These are phyloP conservation scores for Fusarium paranaense DNA, from an alignment of 2,329 filamentous ascomycete genomes.

Conservation along the genomic window DNA sequence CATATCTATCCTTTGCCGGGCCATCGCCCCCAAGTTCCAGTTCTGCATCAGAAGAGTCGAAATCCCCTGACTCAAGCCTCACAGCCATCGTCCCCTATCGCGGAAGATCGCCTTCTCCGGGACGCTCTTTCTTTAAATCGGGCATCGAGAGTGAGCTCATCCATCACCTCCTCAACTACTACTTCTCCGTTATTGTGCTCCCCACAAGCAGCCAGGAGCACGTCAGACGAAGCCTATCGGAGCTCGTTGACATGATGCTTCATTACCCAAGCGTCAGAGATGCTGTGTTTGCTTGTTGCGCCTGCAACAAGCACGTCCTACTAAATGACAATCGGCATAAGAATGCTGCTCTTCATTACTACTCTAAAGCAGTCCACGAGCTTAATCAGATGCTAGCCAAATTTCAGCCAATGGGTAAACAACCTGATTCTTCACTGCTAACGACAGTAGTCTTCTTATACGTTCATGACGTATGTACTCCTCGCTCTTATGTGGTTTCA, in stretches of 20 bases:
- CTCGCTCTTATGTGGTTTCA: background rate
- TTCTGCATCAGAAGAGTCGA: background rate
- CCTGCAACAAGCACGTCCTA: background rate
- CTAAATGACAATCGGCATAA: background rate
- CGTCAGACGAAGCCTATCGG: background rate
- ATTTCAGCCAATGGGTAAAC: background rate
- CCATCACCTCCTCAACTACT: background rate
- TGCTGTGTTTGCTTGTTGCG: background rate
- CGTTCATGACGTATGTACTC: background rate
- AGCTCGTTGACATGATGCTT: background rate
- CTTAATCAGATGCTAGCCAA: background rate
- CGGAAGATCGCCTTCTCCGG: background rate
- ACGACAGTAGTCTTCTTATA: background rate
- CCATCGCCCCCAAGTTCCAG: background rate
- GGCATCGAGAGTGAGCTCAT: background rate
- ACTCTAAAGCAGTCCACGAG: background rate
- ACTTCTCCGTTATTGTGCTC: background rate
- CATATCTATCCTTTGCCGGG: background rate
- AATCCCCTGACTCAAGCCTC: background rate
- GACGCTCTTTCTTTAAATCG: background rate
- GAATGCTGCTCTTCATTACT: background rate
- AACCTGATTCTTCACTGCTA: background rate
- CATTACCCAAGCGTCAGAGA: background rate
- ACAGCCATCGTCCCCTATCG: background rate
- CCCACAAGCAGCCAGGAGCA: background rate